Evolutionary conservation across 2,329 filamentous ascomycete genomes (phyloP).

Genomic region (Arthroderma sp.): DNA sequence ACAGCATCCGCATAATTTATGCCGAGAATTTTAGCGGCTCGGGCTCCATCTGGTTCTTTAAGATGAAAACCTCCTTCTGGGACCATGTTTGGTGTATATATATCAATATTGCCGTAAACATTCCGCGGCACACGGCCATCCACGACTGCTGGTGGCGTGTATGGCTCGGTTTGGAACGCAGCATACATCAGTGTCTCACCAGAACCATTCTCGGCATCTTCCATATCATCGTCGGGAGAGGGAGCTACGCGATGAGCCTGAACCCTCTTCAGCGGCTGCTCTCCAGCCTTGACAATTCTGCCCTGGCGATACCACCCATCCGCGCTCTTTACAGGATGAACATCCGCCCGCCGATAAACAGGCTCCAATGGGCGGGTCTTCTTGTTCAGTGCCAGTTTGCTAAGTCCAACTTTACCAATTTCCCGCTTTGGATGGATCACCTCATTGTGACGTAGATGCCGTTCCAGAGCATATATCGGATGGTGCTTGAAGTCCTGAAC

Average conservation of each 20-base stretch:
- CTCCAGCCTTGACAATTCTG: slow-evolving; percentile 60
- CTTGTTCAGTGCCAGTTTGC: slow-evolving; percentile 31
- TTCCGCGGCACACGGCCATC: slow-evolving; percentile 56
- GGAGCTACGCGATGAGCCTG: slow-evolving; percentile 27
- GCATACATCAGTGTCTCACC: slow-evolving; percentile 48
- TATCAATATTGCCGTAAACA: slow-evolving; percentile 48
- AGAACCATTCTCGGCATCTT: slow-evolving; percentile 31
- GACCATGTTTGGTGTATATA: slow-evolving; percentile 52
- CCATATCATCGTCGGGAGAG: slow-evolving; percentile 19
- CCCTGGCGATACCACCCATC: slow-evolving; percentile 89
- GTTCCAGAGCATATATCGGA: slow-evolving; percentile 67
- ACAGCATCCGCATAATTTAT: slow-evolving; percentile 84
- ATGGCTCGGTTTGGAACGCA: slow-evolving; percentile 52
- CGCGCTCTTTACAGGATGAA: slow-evolving; percentile 61
- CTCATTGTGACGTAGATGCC: slow-evolving; percentile 73
- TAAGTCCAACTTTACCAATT: slow-evolving; percentile 60
- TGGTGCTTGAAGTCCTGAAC: slow-evolving; percentile 80
- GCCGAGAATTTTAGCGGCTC: slow-evolving; percentile 60
- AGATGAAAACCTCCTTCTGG: slow-evolving; percentile 47
- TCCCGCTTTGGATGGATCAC: slow-evolving; percentile 60
- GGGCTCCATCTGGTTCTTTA: slow-evolving; percentile 44
- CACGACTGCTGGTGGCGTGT: slow-evolving; percentile 62
- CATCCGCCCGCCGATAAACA: slow-evolving; percentile 71
- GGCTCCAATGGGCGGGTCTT: slow-evolving; percentile 51
- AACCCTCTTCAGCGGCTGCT: slow-evolving; percentile 70